Evolutionary conservation across 2,329 filamentous ascomycete species (phyloP), one percentile per base, ranked within the genome.

Genomic region (Colletotrichum neosansevieriae): DNA sequence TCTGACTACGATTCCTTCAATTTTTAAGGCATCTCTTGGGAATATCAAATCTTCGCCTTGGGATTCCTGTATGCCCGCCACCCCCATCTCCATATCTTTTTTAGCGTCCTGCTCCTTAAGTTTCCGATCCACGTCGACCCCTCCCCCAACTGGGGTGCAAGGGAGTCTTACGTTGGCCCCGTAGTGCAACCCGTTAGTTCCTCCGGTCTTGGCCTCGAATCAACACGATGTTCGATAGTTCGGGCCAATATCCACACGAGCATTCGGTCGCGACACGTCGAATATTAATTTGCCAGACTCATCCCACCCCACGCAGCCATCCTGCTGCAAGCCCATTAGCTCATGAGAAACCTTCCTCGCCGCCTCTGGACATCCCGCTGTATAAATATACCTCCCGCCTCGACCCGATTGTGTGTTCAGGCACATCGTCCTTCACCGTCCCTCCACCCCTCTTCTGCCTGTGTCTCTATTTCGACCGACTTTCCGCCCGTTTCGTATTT

Each of bases 161-260:
- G 53, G 61, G 59, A 67, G 51, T 19, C 21, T 50, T 49, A 47
- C 24, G 45, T 38, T 57, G 50, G 63, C 56, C 44, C 62, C 49
- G 56, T 67, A 49, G 49, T 58, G 32, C 42, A 57, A 24, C 17
- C 36, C 40, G 44, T 53, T 70, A 69, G 65, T 65, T 61, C 47
- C 54, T 69, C 65, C 65, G 65, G 66, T 61, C 59, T 65, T 69
- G 56, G 57, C 49, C 45, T 69, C 60, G 47, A 70, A 53, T 67
- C 49, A 51, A 57, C 59, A 70, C 65, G 65, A 71, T 74, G 71
- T 72, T 75, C 66, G 73, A 71, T 71, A 66, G 73, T 74, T 80
- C 79, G 79, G 79, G 75, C 72, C 77, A 80, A 79, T 79, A 75
- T 79, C 77, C 70, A 74, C 71, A 74, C 78, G 78, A 79, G 73